Evolutionary conservation across 73 alveolate species (phyloP).

Genomic region (Paramecium sexaurelia): DNA sequence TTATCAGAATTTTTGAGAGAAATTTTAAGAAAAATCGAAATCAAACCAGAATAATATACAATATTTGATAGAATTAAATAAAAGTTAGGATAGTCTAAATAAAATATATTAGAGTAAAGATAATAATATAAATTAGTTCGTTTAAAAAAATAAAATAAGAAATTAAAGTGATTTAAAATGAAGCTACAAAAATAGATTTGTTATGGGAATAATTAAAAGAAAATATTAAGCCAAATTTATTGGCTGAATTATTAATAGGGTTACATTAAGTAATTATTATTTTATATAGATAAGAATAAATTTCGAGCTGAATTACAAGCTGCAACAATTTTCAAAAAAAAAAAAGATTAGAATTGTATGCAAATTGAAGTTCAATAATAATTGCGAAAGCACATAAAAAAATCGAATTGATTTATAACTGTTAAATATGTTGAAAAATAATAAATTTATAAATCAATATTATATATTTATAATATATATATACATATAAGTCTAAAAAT

Average conservation of each 20-base stretch:
- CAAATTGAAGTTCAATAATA: not conserved
- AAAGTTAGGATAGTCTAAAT: not conserved
- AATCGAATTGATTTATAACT: not conserved
- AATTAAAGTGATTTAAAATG: constrained; percentile 15
- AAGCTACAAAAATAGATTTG: constrained; percentile 11
- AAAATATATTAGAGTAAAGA: not conserved
- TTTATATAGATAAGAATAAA: not conserved
- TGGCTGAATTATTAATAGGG: not conserved
- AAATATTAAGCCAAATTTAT: not conserved
- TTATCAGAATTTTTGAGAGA: not conserved
- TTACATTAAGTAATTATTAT: not conserved
- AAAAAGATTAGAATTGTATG: not conserved
- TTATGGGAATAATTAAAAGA: constrained; percentile 48
- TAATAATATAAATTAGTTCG: not conserved
- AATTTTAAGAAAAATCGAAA: not conserved
- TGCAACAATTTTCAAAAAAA: not conserved
- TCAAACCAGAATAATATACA: not conserved
- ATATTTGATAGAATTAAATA: not conserved
- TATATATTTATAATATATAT: too few relatives aligned
- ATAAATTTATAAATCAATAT: not conserved
- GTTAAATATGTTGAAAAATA: not conserved
- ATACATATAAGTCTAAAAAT: too few relatives aligned
- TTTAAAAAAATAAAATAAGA: not conserved
- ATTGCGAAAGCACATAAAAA: not conserved
- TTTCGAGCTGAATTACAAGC: constrained; percentile 6